Evolutionary conservation across 805 yeast species (phyloP).

Genomic region (Candida loeiensis): DNA sequence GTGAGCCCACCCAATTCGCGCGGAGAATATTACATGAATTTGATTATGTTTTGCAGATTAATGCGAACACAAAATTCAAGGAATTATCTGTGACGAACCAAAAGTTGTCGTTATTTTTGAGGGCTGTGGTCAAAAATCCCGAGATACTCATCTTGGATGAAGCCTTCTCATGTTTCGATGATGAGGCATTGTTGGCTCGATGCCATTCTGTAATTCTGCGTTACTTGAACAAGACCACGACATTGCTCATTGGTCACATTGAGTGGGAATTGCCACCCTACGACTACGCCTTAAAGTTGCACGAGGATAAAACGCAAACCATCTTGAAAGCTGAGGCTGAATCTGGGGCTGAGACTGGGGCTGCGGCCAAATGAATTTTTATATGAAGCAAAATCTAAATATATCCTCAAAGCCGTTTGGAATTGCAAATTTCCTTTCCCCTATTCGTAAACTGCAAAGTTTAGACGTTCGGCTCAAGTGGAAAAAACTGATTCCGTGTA

Average conservation of each 20-base stretch:
- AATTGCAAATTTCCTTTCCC: background rate
- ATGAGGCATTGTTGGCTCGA: constrained; percentile 35
- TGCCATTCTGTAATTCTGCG: constrained; percentile 31
- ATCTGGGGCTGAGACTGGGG: too few relatives aligned
- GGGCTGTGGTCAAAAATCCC: constrained; percentile 79
- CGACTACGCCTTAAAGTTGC: constrained; percentile 39
- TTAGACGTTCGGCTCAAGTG: background rate
- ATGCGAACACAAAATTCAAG: constrained; percentile 42
- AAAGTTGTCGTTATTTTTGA: constrained; percentile 67
- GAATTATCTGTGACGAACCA: constrained; percentile 69
- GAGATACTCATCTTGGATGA: constrained; percentile 80
- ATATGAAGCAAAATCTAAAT: too few relatives aligned
- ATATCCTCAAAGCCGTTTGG: too few relatives aligned
- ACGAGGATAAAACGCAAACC: constrained; percentile 6
- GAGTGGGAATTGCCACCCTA: constrained; percentile 75
- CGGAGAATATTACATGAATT: constrained; percentile 20
- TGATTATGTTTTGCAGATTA: constrained; percentile 27
- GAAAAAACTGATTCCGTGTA: background rate
- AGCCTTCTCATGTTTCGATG: constrained; percentile 88
- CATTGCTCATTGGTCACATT: constrained; percentile 78
- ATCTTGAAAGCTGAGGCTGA: background rate
- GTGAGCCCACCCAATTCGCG: constrained; percentile 14
- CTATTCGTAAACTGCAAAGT: background rate
- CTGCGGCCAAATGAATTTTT: too few relatives aligned
- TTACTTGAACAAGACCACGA: constrained; percentile 48